Evolutionary conservation across 2,329 filamentous ascomycete species (phyloP).

Genomic region (Zelopaecilomyces penicillatus): DNA sequence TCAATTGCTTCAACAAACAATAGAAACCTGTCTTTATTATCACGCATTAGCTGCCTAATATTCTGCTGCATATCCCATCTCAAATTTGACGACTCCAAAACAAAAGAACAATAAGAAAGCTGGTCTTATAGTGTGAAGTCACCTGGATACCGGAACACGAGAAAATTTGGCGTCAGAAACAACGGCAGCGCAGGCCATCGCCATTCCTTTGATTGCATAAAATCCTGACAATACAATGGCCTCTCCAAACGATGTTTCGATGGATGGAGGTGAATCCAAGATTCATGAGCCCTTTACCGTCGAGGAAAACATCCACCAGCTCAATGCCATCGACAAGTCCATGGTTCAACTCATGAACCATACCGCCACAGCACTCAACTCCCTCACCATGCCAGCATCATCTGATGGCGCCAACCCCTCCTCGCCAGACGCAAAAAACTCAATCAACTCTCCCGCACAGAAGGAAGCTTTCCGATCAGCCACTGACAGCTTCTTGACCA

Average conservation of each 20-base stretch:
- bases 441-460: slow-evolving; percentile 39
- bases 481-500: slow-evolving; percentile 60
- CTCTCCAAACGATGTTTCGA: slow-evolving; percentile 22
- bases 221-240: slow-evolving; percentile 16
- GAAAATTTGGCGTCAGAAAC: no score
- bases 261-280: slow-evolving; percentile 19
- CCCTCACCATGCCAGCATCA: slow-evolving; percentile 30
- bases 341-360: slow-evolving; percentile 33
- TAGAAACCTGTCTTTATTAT: no score
- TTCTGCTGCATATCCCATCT: no score
- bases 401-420: slow-evolving; percentile 9
- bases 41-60: no score
- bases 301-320: slow-evolving; percentile 70
- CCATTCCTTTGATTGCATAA: no score
- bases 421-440: slow-evolving; percentile 13
- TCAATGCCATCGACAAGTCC: slow-evolving; percentile 67
- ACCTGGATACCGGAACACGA: no score
- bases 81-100: no score
- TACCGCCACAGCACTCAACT: slow-evolving; percentile 38
- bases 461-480: slow-evolving; percentile 49
- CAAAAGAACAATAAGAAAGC: no score
- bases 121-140: no score
- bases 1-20: no score
- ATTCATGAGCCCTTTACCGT: slow-evolving; percentile 54
- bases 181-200: no score